A percentile compares a stretch with the other conserved stretches of the same genome.
Evolutionary conservation across 2,329 filamentous ascomycete genomes (phyloP).

Genomic region (Neofusicoccum parvum): DNA sequence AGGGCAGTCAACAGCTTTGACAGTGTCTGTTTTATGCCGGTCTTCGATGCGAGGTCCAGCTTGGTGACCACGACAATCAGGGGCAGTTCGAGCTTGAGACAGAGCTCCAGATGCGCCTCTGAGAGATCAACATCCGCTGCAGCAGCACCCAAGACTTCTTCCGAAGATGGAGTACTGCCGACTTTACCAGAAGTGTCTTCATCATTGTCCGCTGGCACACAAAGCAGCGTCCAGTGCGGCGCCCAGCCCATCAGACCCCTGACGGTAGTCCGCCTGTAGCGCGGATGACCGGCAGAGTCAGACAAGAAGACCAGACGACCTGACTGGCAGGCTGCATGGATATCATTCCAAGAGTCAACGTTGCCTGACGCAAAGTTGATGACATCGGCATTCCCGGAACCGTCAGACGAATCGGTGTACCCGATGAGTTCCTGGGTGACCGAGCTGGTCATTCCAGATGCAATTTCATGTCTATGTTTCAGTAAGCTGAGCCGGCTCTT

Average conservation of each 20-base stretch:
- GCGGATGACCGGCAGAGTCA: slow-evolving; percentile 87
- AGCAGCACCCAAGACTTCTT: slow-evolving; percentile 55
- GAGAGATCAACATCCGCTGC: slow-evolving; percentile 69
- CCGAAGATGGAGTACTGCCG: slow-evolving; percentile 52
- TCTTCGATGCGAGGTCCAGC: slow-evolving; percentile 78
- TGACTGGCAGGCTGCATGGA: slow-evolving; percentile 74
- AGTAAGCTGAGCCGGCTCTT: slow-evolving; percentile 86
- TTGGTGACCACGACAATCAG: slow-evolving; percentile 87
- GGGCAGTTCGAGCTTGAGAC: slow-evolving; percentile 76
- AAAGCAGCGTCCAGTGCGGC: slow-evolving; percentile 89
- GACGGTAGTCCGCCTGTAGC: slow-evolving; percentile 85
- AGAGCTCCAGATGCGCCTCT: slow-evolving; percentile 80
- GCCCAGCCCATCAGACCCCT: slow-evolving; percentile 93
- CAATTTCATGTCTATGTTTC: slow-evolving; percentile 91
- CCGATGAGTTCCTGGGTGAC: slow-evolving; percentile 92
- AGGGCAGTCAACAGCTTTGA: slow-evolving; percentile 74
- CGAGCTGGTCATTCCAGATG: slow-evolving; percentile 88
- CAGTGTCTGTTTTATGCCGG: slow-evolving; percentile 69
- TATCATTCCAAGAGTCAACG: slow-evolving; percentile 91
- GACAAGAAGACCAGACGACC: slow-evolving; percentile 84
- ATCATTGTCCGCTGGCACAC: slow-evolving; percentile 77
- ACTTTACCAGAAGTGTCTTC: slow-evolving; percentile 49
- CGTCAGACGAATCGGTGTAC: slow-evolving; percentile 52
- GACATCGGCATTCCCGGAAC: slow-evolving; percentile 27
- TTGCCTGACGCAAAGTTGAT: slow-evolving; percentile 81